Conservation (phyloP, 495 filamentous ascomycete genomes). For the Xylaria sp. region DNA sequence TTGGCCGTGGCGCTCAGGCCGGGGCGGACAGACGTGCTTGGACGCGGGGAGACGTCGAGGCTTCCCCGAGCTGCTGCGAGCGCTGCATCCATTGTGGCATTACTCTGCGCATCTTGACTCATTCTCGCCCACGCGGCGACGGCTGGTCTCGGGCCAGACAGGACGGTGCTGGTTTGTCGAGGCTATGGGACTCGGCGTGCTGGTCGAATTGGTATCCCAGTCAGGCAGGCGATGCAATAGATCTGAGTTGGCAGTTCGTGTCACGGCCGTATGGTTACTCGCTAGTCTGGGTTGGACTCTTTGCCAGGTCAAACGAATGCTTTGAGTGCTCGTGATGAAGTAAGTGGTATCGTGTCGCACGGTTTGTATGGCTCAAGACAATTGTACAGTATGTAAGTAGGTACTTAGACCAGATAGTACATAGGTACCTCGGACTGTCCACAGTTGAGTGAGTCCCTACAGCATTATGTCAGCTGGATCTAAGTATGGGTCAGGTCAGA, state of each 20-base stretch:
- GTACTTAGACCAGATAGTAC: too few relatives aligned
- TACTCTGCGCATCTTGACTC: slow-evolving; percentile 52
- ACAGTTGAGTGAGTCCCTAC: too few relatives aligned
- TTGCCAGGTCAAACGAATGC: slow-evolving; percentile 14
- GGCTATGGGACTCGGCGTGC: neutral
- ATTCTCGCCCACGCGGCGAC: slow-evolving; percentile 47
- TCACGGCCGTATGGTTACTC: neutral
- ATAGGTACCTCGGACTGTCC: neutral
- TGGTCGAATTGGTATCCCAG: neutral
- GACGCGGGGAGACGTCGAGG: slow-evolving; percentile 26
- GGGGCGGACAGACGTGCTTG: slow-evolving; percentile 27
- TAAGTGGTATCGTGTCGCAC: slow-evolving; percentile 22
- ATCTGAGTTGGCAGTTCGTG: neutral
- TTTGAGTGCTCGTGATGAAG: neutral
- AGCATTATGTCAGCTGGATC: slow-evolving; percentile 2
- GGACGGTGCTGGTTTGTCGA: slow-evolving; percentile 1
- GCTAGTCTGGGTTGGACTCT: slow-evolving; percentile 4
- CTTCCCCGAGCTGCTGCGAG: slow-evolving; percentile 33
- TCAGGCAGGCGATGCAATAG: slow-evolving; percentile 4
- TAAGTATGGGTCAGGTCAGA: neutral
- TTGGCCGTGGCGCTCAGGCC: slow-evolving; percentile 27
- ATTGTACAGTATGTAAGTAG: slow-evolving; percentile 11
- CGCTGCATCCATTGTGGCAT: slow-evolving; percentile 46
- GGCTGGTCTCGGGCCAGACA: slow-evolving; percentile 15
- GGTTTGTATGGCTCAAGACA: slow-evolving; percentile 15